Conservation (phyloP, 306 rosid genomes). For the Medicago lupulina region DNA sequence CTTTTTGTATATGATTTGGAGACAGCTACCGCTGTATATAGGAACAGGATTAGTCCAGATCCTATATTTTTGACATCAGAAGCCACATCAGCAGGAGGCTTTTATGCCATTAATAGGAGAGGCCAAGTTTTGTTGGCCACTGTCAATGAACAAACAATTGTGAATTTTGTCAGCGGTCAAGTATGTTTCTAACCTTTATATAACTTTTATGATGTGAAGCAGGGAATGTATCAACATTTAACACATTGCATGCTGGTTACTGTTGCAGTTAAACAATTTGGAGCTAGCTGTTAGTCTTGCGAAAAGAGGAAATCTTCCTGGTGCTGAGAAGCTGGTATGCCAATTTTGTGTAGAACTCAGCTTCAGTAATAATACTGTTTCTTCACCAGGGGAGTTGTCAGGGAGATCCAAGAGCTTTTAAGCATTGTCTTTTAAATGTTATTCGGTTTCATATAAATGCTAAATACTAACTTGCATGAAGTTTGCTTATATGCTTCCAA, state of each 20-base stretch:
- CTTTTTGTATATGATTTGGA: constrained; percentile 97
- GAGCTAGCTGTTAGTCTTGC: constrained; percentile 99
- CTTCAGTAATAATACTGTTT: constrained; percentile 13
- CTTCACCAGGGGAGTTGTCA: constrained; percentile 1
- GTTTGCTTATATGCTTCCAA: constrained; percentile 16
- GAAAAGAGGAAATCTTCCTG: constrained; percentile 99
- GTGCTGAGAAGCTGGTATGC: constrained; percentile 95
- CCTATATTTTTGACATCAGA: constrained; percentile 98
- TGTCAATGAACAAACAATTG: constrained; percentile 94
- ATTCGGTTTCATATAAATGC: constrained; percentile 7
- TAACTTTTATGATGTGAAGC: constrained; percentile 27
- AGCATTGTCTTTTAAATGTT: constrained; percentile 16
- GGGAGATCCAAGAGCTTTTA: constrained; percentile 11
- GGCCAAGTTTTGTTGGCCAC: constrained; percentile 99
- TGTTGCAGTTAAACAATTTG: constrained; percentile 85
- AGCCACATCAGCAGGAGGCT: constrained; percentile 92
- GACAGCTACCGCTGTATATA: constrained; percentile 97
- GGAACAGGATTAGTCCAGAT: constrained; percentile 99
- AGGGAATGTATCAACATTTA: constrained; percentile 14
- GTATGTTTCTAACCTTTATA: constrained; percentile 53
- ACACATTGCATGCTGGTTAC: constrained; percentile 31
- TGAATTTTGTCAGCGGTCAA: constrained; percentile 96
- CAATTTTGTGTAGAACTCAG: constrained; percentile 29
- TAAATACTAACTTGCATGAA: constrained; percentile 28
- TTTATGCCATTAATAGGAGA: constrained; percentile 94